A percentile compares a stretch with the other conserved stretches of the same genome.
phyloP scores from a whole-genome alignment of 75 land plant species.

The Larix kaempferi region DNA sequence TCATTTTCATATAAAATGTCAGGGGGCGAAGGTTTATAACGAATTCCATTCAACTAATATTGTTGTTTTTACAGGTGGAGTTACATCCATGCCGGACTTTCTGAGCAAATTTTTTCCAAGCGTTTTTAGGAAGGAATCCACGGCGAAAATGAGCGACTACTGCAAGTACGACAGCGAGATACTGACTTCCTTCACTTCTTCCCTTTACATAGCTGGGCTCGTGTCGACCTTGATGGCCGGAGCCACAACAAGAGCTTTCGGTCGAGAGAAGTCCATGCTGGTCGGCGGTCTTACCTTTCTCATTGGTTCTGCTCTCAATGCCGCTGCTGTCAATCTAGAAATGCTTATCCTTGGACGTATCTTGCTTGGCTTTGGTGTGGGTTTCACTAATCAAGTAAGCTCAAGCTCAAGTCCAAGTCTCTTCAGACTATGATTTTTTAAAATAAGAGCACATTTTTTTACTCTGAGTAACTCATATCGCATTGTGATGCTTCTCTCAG shows the following conservation, averaged over 20 bases:
- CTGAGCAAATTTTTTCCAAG: conserved; percentile 20
- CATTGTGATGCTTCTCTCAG: background rate
- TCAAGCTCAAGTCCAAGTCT: too few species aligned
- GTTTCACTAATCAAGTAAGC: conserved; percentile 20
- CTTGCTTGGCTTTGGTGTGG: conserved; percentile 25
- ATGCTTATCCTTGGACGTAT: conserved; percentile 28
- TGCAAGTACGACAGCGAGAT: conserved; percentile 38
- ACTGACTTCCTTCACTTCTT: conserved; percentile 38
- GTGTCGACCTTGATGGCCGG: conserved; percentile 22
- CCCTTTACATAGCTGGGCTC: conserved; percentile 37
- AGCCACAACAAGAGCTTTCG: conserved; percentile 14
- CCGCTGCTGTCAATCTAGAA: conserved; percentile 12
- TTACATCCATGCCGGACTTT: conserved; percentile 27
- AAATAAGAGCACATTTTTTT: background rate
- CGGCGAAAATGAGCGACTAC: conserved; percentile 15
- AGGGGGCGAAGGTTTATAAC: too few species aligned
- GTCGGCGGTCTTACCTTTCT: conserved; percentile 22
- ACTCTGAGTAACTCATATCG: background rate
- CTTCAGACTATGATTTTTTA: too few species aligned
- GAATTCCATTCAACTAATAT: too few species aligned
- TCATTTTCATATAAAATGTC: too few species aligned
- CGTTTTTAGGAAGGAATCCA: conserved; percentile 6
- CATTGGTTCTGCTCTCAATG: conserved; percentile 19
- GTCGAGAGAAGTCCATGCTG: conserved; percentile 31
- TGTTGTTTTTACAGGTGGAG: conserved; percentile 30